Conservation (phyloP, 164 flowering plant genomes). For the Vitis rupestris region DNA sequence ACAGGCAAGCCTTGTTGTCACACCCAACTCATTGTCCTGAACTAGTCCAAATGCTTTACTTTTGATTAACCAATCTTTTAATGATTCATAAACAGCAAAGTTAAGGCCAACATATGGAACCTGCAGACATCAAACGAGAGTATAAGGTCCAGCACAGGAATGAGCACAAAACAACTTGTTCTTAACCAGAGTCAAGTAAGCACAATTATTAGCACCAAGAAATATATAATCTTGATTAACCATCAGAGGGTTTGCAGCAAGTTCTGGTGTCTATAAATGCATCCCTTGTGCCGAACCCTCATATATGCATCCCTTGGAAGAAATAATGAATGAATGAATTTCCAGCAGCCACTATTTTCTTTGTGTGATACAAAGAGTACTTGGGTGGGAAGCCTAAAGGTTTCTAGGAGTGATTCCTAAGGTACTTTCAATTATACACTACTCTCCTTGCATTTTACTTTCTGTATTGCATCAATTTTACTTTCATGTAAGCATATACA, state of each 20-base stretch:
- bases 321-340: no score
- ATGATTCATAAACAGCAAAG: slow-evolving; percentile 96
- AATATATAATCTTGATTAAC: neutral
- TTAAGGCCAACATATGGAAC: slow-evolving; percentile 95
- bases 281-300: neutral
- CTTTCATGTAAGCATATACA: no score
- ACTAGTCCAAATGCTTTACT: slow-evolving; percentile 64
- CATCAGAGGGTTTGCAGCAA: neutral
- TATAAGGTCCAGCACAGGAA: slow-evolving; percentile 2
- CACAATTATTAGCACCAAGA: neutral
- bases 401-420: no score
- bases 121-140: slow-evolving; percentile 33
- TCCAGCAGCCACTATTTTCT: no score
- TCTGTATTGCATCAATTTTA: no score
- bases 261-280: neutral
- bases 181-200: neutral
- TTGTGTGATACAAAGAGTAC: no score
- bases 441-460: no score
- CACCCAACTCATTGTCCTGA: slow-evolving; percentile 65
- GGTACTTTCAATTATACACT: no score
- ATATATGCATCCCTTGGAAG: no score
- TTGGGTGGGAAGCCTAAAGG: no score
- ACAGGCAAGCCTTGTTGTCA: slow-evolving; percentile 83
- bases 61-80: slow-evolving; percentile 83
- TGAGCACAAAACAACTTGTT: neutral